Evolutionary conservation across 2,329 filamentous ascomycete species (phyloP).

Genomic region (Aspergillus brunneoviolaceus): DNA sequence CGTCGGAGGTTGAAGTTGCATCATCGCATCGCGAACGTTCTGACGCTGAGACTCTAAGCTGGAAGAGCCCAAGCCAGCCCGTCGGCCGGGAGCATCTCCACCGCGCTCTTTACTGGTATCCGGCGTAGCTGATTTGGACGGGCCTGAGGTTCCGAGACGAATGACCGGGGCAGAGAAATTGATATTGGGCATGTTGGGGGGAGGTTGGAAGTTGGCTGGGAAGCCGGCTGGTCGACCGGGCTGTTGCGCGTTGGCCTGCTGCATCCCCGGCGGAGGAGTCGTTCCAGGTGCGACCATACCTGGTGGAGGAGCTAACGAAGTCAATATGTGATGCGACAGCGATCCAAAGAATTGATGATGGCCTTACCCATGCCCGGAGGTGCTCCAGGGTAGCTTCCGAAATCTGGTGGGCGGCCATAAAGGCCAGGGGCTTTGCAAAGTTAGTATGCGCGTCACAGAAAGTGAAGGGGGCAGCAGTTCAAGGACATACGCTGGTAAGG

Average conservation of each 20-base stretch:
- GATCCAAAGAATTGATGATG: neutral
- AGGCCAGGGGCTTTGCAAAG: slow-evolving; percentile 44
- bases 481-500: slow-evolving; percentile 43
- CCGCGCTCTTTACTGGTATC: slow-evolving; percentile 48
- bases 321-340: slow-evolving; percentile 9
- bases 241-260: slow-evolving; percentile 70
- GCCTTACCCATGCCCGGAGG: slow-evolving; percentile 78
- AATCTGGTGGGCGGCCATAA: slow-evolving; percentile 74
- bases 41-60: slow-evolving; percentile 66
- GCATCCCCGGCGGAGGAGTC: slow-evolving; percentile 73
- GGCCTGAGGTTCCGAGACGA: slow-evolving; percentile 74
- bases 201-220: slow-evolving; percentile 81
- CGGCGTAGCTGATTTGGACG: slow-evolving; percentile 58
- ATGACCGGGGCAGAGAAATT: slow-evolving; percentile 98
- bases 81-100: slow-evolving; percentile 47
- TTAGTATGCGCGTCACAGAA: slow-evolving; percentile 10
- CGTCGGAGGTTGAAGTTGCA: slow-evolving; percentile 76
- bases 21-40: slow-evolving; percentile 65
- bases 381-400: slow-evolving; percentile 69
- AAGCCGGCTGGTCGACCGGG: slow-evolving; percentile 78
- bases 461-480: neutral
- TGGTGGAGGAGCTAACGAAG: slow-evolving; percentile 66
- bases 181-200: slow-evolving; percentile 91
- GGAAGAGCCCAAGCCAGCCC: slow-evolving; percentile 60
- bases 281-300: slow-evolving; percentile 80